Evolutionary conservation across 257 asterid species (phyloP).

Genomic region (Paraleonurus japonicus): DNA sequence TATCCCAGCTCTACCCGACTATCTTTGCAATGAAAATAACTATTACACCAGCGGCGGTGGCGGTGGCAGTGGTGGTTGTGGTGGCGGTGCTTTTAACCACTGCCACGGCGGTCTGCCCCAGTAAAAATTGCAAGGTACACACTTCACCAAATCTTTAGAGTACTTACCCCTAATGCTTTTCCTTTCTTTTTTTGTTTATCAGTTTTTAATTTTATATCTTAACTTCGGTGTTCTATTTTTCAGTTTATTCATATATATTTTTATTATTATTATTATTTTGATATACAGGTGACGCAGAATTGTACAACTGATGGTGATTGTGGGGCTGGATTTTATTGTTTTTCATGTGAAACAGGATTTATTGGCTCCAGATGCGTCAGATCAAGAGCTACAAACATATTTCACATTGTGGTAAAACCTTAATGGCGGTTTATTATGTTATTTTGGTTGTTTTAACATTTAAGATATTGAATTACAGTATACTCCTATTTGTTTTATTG

Average conservation of each 20-base stretch:
- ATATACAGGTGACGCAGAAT: conserved; percentile 36
- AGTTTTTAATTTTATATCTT: neutral
- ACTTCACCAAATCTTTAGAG: neutral
- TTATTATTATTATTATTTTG: neutral
- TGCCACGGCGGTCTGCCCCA: conserved; percentile 18
- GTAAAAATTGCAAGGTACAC: conserved; percentile 29
- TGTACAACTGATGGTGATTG: conserved; percentile 55
- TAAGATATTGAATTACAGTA: no score
- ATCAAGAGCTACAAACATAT: conserved; percentile 51
- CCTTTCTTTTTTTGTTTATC: neutral
- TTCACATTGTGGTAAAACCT: conserved; percentile 46
- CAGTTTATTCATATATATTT: no score
- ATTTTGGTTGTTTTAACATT: no score
- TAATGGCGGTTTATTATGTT: no score
- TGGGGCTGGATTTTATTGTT: conserved; percentile 51
- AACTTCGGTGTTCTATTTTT: no score
- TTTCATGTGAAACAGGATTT: conserved; percentile 44
- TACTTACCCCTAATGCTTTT: neutral
- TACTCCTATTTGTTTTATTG: no score
- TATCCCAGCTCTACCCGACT: neutral
- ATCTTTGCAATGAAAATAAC: neutral
- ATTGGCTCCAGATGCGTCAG: conserved; percentile 56
- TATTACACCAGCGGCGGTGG: neutral
- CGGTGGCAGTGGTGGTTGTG: neutral
- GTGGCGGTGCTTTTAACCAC: conserved; percentile 7